Base-by-base conservation (phyloP, 2,329 filamentous ascomycete genomes). In the Zalaria sp. region DNA sequence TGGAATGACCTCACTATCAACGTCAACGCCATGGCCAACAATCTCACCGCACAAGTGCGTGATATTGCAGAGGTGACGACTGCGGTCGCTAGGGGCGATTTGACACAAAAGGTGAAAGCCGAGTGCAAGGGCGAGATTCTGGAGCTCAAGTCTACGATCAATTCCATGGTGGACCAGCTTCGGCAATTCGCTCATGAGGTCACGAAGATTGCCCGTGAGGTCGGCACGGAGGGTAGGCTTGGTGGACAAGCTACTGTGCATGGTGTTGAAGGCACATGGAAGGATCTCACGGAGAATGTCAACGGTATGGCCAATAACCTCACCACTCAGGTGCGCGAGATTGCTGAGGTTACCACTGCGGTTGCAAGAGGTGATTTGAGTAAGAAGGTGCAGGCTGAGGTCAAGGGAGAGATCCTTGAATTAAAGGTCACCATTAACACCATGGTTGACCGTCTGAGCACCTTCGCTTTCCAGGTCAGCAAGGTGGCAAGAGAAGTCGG, bases 371-470 rank as follows among this genome's bases (percentile, higher is more conserved):
- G 68, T 47, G 68, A 71, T 53, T 56, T 71, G 25, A 69, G 65
- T 51, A 65, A 68, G 46, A 71, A 71, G 52, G 66, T 71, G 44
- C 63, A 66, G 48, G 68, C 67, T 31, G 66, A 71, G 46, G 68
- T 71, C 25, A 61, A 69, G 53, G 68, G 68, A 43, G 68, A 71
- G 47, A 71, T 71, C 42, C 47, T 71, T 43, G 65, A 62, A 3
- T 50, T 98, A 47, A 98, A 98, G 66, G 86, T 88, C 55, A 98
- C 89, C 5, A 78, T 80, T 63, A 80, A 80, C 53, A 72, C 72
- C 54, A 80, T 80, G 76, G 76, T 80, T 51, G 75, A 79, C 58
- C 64, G 73, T 43, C 59, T 79, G 28, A 76, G 75, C 51, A 77
- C 73, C 1, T 79, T 79, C 49, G 75, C 75, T 5, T 75, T 76